Evolutionary conservation across 371 early-diverging fungal genomes (phyloP), one percentile per base, ranked within the genome.

Genomic region (Apophysomyces ossiformis): DNA sequence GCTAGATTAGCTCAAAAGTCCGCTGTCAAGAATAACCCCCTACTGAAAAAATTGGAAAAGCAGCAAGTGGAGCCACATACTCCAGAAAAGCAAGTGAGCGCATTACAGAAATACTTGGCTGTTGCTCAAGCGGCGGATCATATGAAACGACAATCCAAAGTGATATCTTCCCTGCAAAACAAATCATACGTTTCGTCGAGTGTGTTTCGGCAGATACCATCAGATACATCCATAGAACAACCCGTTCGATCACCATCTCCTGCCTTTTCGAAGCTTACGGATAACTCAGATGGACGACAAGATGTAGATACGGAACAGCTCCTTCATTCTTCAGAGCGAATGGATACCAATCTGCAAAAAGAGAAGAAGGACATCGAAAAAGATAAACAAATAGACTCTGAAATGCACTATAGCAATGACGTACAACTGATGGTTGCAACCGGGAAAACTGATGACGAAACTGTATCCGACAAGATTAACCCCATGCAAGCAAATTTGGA

Each of bases 1-100:
- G 74, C 63, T 0, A 16, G 61, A 16, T 45, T 76, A n/a, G 68
- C 71, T 11, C 69, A 76, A 47, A 67, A 71, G 6, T 76, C 77
- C 6, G 74, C 74, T 47, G 77, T 76, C 36, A 76, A 71, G 47
- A 75, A 73, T 50, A 78, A 75, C 18, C 76, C 73, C 5, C 58
- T 71, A 18, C 64, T 73, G 63, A 78, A 66, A 57, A 71, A 75
- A 16, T 69, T 75, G 16, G 74, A 67, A 59, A 12, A 47, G 36
- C 65, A 72, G 43, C 69, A 67, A 66, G 21, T 26, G 5, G 21
- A 8, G 54, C 16, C 54, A 50, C 18, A n/a, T 9, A 21, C 54
- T 5, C 54, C 54, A 26, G n/a, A 16, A 21, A 50, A 50, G 21
- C 9, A 16, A 50, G 54, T 21, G 7, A 26, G 54, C 18, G 54